A percentile compares a stretch with the other conserved stretches of the same genome.
Conservation (phyloP, 2,329 filamentous ascomycete genomes). For the Fusarium coffeatum region DNA sequence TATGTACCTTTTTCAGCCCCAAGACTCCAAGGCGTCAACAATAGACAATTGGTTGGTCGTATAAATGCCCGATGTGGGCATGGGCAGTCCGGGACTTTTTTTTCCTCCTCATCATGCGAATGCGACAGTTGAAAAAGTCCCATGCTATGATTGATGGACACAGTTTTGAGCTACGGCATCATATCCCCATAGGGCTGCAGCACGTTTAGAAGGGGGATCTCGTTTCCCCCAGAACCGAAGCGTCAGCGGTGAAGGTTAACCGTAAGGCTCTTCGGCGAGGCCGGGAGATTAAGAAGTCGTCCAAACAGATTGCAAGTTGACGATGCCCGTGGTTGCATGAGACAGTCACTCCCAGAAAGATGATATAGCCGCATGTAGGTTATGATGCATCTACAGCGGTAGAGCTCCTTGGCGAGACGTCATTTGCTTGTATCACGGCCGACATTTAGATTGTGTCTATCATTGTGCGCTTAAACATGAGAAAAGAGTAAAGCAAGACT, state of each 20-base stretch:
- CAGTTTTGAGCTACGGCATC: neutral
- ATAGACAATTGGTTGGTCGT: constrained; percentile 3
- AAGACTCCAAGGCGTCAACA: constrained; percentile 3
- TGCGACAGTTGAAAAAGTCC: neutral
- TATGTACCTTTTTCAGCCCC: neutral
- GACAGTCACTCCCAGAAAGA: constrained; percentile 5
- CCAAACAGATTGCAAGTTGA: constrained; percentile 28
- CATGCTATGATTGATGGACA: constrained; percentile 3
- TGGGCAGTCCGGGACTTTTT: constrained; percentile 7
- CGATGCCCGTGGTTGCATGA: constrained; percentile 30
- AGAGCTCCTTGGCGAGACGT: constrained; percentile 12
- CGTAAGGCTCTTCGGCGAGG: constrained; percentile 37
- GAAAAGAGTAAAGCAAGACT: neutral
- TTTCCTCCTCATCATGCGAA: neutral
- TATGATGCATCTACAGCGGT: neutral
- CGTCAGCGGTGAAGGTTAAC: constrained; percentile 44
- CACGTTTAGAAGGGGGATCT: constrained; percentile 24
- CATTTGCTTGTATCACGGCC: neutral
- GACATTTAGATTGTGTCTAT: neutral
- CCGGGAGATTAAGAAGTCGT: constrained; percentile 30
- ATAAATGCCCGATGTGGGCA: constrained; percentile 18
- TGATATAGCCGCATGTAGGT: constrained; percentile 21
- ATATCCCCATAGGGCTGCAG: constrained; percentile 44
- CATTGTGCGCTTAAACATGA: neutral
- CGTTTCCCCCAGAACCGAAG: neutral